These are phyloP conservation scores for Cercospora janseana DNA, from an alignment of 2,329 filamentous ascomycete genomes.

Conservation along the genomic window DNA sequence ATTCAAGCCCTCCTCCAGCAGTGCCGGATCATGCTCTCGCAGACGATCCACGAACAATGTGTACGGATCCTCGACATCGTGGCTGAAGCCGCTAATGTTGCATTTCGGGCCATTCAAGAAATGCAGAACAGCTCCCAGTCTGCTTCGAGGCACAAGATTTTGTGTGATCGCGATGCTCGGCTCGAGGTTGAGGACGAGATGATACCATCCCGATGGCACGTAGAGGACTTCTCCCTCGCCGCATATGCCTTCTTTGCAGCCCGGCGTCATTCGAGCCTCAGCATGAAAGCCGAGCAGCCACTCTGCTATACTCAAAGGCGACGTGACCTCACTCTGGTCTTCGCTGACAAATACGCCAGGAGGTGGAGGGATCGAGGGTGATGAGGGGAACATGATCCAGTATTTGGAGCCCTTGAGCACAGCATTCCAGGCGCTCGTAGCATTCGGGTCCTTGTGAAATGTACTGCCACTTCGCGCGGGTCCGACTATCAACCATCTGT, in stretches of 20 bases:
- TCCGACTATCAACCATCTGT: slow-evolving; percentile 89
- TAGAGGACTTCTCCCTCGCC: slow-evolving; percentile 80
- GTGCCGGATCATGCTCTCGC: slow-evolving; percentile 59
- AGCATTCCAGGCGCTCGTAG: slow-evolving; percentile 85
- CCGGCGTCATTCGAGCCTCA: slow-evolving; percentile 71
- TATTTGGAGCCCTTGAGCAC: slow-evolving; percentile 88
- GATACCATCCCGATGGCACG: slow-evolving; percentile 95
- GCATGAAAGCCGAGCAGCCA: slow-evolving; percentile 89
- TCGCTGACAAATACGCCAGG: slow-evolving; percentile 87
- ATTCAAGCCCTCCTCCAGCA: slow-evolving; percentile 64
- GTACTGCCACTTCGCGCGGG: slow-evolving; percentile 85
- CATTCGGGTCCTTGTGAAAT: slow-evolving; percentile 77
- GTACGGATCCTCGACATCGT: slow-evolving; percentile 69
- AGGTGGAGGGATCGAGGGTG: slow-evolving; percentile 60
- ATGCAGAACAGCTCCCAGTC: slow-evolving; percentile 70
- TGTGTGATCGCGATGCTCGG: slow-evolving; percentile 86
- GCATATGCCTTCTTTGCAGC: slow-evolving; percentile 84
- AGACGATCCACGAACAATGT: slow-evolving; percentile 71
- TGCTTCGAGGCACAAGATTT: slow-evolving; percentile 81
- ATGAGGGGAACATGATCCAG: slow-evolving; percentile 96
- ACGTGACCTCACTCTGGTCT: slow-evolving; percentile 90
- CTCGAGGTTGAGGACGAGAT: slow-evolving; percentile 87
- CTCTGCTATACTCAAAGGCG: slow-evolving; percentile 91
- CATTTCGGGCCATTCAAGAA: slow-evolving; percentile 81
- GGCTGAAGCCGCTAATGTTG: slow-evolving; percentile 82